Evolutionary conservation across 257 asterid species (phyloP), one percentile per base, ranked within the genome.

Genomic region (Fraxinus americana): DNA sequence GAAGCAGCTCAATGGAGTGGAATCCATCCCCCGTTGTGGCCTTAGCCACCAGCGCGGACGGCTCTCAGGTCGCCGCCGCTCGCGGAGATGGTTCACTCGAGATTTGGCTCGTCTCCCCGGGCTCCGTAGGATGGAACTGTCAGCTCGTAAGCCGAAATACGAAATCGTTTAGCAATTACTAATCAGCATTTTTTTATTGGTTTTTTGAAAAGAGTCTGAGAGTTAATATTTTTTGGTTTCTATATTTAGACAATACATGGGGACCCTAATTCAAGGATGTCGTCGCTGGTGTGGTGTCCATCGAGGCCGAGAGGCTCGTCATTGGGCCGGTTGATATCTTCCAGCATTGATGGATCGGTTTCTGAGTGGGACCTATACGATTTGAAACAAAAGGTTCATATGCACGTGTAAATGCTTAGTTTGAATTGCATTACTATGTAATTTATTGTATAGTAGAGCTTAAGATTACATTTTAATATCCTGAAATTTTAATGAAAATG

Each of bases 121-220:
- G 98, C 78, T 92, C 99, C 79, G 97, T 94, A 5, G 97, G 97
- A 86, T 96, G 99, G 99, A 98, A 96, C 93, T 89, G 96, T 87
- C 97, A 87, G 90, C 93, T 93, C 17, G 98, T 95, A 93, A 77
- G 92, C 74, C 77, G 12, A 76, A 54, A 45, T 82, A 32, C 78
- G 59, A 50, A 50, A 50, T 50, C 25, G 32, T 19, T 61, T 41
- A 29, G 19, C 13, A 41, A 50, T 17, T 13, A 39, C 5, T 75
- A 4, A 0, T 52, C n/a, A 52, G 19, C 17, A 17, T 78, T 61
- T 25, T 11, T 16, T 0, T 74, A 71, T 66, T 57, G 2, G 8
- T 14, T 77, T 73, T 21, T 43, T n/a, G 9, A 7, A 48, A 57
- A 12, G 8, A 7, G 67, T 9, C 48, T 23, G n/a, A 81, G 54